phyloP scores from a whole-genome alignment of 1,284 basidiomycete species.

The Pseudomicrostroma phylloplanum region DNA sequence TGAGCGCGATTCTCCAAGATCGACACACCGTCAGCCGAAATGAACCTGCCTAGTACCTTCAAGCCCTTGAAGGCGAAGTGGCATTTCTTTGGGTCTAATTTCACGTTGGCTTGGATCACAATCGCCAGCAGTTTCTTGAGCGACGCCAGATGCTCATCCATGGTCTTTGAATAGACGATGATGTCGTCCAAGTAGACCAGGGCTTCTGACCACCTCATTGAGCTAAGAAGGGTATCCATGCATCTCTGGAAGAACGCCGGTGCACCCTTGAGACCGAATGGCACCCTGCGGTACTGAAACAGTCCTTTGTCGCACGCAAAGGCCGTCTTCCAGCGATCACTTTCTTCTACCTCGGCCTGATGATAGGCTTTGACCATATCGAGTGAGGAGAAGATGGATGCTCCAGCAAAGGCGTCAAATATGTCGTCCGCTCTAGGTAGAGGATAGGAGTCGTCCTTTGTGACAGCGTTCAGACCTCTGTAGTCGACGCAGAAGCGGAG shows the following conservation, averaged over 20 bases:
- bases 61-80: neutral
- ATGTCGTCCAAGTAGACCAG: conserved; percentile 2
- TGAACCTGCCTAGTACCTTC: neutral
- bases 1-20: neutral
- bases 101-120: neutral
- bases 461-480: neutral
- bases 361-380: neutral
- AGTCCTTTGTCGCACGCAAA: neutral
- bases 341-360: neutral
- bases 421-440: neutral
- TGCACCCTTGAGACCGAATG: neutral
- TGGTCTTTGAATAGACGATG: neutral
- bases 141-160: neutral
- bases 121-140: neutral
- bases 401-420: neutral
- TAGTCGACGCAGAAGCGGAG: neutral
- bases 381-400: neutral
- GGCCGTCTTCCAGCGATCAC: neutral
- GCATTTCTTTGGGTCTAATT: neutral
- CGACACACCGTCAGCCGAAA: neutral
- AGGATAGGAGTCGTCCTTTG: neutral
- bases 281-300: neutral
- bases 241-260: neutral
- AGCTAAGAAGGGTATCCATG: neutral
- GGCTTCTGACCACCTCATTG: neutral